A percentile compares a stretch with the other conserved stretches of the same genome.
Conservation (phyloP, 1,139 yeast species). For the Diutina neorugosa region DNA sequence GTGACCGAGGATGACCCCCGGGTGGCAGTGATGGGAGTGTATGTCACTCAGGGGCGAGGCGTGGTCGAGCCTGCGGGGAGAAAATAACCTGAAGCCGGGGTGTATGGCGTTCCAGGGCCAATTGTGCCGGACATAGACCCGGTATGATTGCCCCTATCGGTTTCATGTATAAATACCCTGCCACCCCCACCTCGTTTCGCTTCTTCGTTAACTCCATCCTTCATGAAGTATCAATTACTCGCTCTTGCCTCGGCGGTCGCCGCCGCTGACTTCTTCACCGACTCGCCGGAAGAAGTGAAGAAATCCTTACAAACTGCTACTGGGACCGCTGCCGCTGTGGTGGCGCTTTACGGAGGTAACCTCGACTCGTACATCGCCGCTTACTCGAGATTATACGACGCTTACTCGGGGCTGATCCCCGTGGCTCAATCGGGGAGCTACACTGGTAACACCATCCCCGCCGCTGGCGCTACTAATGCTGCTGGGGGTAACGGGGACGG, state of each 20-base stretch:
- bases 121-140: not conserved
- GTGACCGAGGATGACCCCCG: no score
- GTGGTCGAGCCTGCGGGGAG: not conserved
- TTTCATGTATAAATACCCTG: not conserved
- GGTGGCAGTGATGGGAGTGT: no score
- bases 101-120: not conserved
- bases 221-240: conserved; percentile 1
- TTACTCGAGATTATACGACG: not conserved
- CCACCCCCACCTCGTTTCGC: not conserved
- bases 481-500: not conserved
- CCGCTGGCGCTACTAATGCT: not conserved
- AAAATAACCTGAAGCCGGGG: not conserved
- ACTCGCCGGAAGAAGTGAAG: not conserved
- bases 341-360: not conserved
- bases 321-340: not conserved
- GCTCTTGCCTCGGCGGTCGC: not conserved
- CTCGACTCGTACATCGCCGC: not conserved
- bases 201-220: not conserved
- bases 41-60: not conserved
- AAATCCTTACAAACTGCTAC: not conserved
- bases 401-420: conserved; percentile 2
- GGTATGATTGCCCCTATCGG: not conserved
- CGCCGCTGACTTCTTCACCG: not conserved
- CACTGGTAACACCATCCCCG: conserved; percentile 1
- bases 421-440: not conserved